These are phyloP conservation scores for Camelina hispida DNA, from an alignment of 345 rosid genomes.

Conservation along the genomic window DNA sequence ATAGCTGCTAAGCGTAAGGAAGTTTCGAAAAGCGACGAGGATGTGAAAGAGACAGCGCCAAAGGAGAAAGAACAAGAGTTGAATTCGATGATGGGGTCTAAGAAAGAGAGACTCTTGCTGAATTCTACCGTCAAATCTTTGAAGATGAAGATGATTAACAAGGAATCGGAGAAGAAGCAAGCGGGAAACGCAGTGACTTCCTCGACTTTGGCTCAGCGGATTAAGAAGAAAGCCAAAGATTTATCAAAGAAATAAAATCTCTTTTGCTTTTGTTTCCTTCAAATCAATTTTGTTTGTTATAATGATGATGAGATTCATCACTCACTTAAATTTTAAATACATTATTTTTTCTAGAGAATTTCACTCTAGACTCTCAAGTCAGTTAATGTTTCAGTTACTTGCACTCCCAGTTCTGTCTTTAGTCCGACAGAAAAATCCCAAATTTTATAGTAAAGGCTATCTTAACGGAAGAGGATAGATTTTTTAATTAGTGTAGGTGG, in stretches of 20 bases:
- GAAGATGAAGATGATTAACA: constrained; percentile 74
- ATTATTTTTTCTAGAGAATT: too few relatives aligned
- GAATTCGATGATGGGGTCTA: constrained; percentile 40
- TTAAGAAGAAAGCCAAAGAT: constrained; percentile 42
- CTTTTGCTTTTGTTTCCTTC: constrained; percentile 16
- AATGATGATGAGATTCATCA: not conserved
- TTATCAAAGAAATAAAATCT: constrained; percentile 22
- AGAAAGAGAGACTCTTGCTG: constrained; percentile 55
- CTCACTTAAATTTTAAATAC: too few relatives aligned
- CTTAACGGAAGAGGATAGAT: too few relatives aligned
- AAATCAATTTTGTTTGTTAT: constrained; percentile 28
- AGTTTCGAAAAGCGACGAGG: constrained; percentile 43
- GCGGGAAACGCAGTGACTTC: constrained; percentile 20
- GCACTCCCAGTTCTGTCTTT: too few relatives aligned
- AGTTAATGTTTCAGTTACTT: not conserved
- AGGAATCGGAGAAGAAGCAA: constrained; percentile 22
- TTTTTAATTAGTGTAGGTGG: too few relatives aligned
- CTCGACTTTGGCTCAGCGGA: constrained; percentile 32
- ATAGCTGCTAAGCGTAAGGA: constrained; percentile 58
- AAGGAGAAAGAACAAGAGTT: constrained; percentile 28
- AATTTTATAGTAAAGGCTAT: too few relatives aligned
- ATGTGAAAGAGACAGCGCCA: constrained; percentile 27
- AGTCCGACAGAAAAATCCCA: too few relatives aligned
- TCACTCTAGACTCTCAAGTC: too few relatives aligned
- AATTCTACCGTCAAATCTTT: constrained; percentile 69